Base-by-base conservation (phyloP, 495 filamentous ascomycete species). In the Cryomyces minteri region DNA sequence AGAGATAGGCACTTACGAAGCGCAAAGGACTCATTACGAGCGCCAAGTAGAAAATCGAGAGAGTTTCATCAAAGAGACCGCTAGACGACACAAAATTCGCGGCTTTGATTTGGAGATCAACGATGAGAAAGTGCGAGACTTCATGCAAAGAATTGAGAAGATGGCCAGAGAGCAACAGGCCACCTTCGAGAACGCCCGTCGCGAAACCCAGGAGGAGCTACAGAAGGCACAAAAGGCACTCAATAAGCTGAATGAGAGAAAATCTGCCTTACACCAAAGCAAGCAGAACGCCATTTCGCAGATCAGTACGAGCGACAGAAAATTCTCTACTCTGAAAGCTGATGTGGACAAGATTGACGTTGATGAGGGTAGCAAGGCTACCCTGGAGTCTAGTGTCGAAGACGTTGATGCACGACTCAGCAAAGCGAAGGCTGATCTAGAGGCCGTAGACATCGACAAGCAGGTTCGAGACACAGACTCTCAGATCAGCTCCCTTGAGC, bases 11-110 rank as follows among this genome's bases (percentile, higher is more conserved):
- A 84, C 79, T 54, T 76, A 77, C 54, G 76, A 90, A 59, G 86
- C 88, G 6, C 77, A 94, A 57, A 84, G 87, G 59, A 77, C 79
- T 54, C 81, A 80, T 49, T 86, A 88, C 53, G 85, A 94, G 56
- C 74, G 76, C 8, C 81, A 93, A 43, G 54, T 94, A 5, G 65
- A 71, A 49, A 61, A 70, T 28, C 79, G 88, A 29, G 69, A 79
- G 48, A 66, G 64, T 1, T 71, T 92, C 59, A 77, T 95, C 47
- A 83, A 74, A 50, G 79, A 92, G 8, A 73, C 82, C 39, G 82
- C 87, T 12, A 71, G 77, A 30, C 67, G 65, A n/a, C 84, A 95
- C 58, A 79, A 75, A 46, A 80, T 96, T 45, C 77, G 82, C 18
- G 88, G 87, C 0, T 88, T 84, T 53, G 84, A 93, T 44, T 72